Base-by-base conservation (phyloP, 2,329 filamentous ascomycete species). In the Seiridium unicorne region DNA sequence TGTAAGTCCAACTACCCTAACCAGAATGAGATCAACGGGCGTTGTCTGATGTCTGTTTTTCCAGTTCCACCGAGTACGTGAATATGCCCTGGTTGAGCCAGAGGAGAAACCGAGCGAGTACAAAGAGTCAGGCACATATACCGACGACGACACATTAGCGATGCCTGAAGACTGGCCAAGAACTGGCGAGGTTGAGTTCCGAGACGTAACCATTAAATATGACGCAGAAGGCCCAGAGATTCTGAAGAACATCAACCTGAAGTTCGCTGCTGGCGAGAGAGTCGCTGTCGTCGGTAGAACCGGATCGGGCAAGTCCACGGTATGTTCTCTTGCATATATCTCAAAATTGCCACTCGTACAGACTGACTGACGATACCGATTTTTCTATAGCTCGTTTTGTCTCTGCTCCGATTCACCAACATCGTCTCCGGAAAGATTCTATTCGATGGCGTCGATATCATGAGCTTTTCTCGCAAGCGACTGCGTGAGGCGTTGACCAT, bases 201-300 rank as follows among this genome's bases (percentile, higher is more conserved):
- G 79, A n/a, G 72, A 81, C 58, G 80, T 81, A 31, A 81, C 80
- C 5, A 79, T 82, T 42, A 77, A 79, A 49, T 82, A 82, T 64
- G 70, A 80, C 60, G 59, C 73, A 35, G 72, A 82, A 60, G 73
- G 80, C 18, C 74, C 76, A 51, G 76, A 83, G 58, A 80, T 85
- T 47, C 73, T 85, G 18, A 80, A 79, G 32, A 70, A 81, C 40
- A 72, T 85, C 57, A 83, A 77, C 61, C 74, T 84, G 49, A 77
- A 76, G 40, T 81, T 84, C 62, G 77, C 75, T 10, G 89, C 89
- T 0, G 91, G 92, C 1, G 89, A 90, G 58, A 89, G 89, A 55
- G 91, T 91, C 1, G 92, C 91, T 0, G 82, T 96, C 26, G 89
- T 93, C 9, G 92, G 92, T 2, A 86, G 92, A 8, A 96, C 92